Percentiles rank a stretch among this genome's conserved stretches.
Conservation (phyloP, 305 asterid species). For the Solanum hybrid region DNA sequence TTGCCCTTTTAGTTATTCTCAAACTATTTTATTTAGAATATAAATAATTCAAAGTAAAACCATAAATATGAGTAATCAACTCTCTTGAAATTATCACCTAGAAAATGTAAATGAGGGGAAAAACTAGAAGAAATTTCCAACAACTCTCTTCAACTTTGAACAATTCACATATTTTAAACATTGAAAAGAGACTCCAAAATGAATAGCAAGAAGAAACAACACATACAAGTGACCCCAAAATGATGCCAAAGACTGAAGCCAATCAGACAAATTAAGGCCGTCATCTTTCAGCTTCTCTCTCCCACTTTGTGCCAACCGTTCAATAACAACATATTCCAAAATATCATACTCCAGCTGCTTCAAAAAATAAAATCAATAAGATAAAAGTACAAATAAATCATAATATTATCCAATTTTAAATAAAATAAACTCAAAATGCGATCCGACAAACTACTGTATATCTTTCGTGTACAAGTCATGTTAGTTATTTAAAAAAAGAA, state of each 20-base stretch:
- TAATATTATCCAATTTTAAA: not conserved
- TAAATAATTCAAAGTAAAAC: not conserved
- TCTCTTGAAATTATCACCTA: not conserved
- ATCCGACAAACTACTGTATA: not conserved
- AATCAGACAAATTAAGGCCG: slow-evolving; percentile 94
- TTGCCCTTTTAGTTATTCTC: not conserved
- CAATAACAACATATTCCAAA: slow-evolving; percentile 94
- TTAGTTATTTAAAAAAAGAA: not conserved
- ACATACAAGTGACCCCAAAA: slow-evolving; percentile 99
- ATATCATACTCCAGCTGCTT: slow-evolving; percentile 95
- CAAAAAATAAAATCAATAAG: slow-evolving; percentile 11
- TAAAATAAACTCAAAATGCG: not conserved
- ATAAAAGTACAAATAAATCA: slow-evolving; percentile 3
- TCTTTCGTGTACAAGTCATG: not conserved
- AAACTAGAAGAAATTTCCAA: not conserved
- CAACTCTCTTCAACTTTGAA: not conserved
- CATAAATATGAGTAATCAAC: not conserved
- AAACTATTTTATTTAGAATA: not conserved
- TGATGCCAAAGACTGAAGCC: slow-evolving; percentile 99
- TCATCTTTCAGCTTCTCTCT: slow-evolving; percentile 98
- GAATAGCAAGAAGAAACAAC: slow-evolving; percentile 15
- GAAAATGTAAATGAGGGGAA: not conserved
- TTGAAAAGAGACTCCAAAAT: not conserved
- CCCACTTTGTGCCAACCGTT: slow-evolving; percentile 95
- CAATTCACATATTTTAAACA: not conserved